Evolutionary conservation across 2,329 filamentous ascomycete genomes (phyloP).

Genomic region (Simplicillium aogashimaense): DNA sequence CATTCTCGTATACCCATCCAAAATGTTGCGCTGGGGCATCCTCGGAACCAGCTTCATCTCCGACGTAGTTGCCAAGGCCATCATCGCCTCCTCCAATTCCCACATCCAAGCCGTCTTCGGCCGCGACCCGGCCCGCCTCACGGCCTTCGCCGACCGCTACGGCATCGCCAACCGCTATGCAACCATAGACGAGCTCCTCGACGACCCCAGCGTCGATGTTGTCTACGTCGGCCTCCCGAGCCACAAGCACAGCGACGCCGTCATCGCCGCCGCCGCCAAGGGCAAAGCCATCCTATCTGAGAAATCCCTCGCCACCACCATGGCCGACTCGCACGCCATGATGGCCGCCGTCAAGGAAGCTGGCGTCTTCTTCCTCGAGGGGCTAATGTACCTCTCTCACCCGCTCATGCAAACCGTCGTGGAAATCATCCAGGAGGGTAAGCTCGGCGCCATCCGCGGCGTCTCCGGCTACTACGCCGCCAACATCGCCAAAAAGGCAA

Average conservation of each 20-base stretch:
- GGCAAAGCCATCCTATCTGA: conserved; percentile 17
- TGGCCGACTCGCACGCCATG: conserved; percentile 14
- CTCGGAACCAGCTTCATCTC: conserved; percentile 19
- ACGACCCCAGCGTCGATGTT: conserved; percentile 14
- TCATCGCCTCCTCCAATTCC: conserved; percentile 11
- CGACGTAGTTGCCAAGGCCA: conserved; percentile 12
- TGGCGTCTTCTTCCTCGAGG: conserved; percentile 16
- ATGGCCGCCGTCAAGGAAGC: conserved; percentile 11
- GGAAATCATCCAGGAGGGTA: conserved; percentile 12
- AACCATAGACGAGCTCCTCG: conserved; percentile 12
- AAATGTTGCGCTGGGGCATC: conserved; percentile 16
- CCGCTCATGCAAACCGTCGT: conserved; percentile 13
- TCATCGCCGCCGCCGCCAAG: conserved; percentile 11
- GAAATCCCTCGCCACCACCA: conserved; percentile 16
- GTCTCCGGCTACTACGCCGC: conserved; percentile 16
- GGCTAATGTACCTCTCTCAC: conserved; percentile 17
- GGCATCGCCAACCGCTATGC: conserved; percentile 11
- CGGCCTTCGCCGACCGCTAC: conserved; percentile 14
- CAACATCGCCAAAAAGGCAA: conserved; percentile 16
- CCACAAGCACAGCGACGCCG: conserved; percentile 15
- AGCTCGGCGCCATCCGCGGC: conserved; percentile 11
- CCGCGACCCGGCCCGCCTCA: conserved; percentile 13
- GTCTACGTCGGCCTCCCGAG: conserved; percentile 17
- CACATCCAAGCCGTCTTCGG: conserved; percentile 16
- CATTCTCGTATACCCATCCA: not conserved